These are phyloP conservation scores for Graphilbum sp. DNA, from an alignment of 2,329 filamentous ascomycete species.

Conservation along the genomic window DNA sequence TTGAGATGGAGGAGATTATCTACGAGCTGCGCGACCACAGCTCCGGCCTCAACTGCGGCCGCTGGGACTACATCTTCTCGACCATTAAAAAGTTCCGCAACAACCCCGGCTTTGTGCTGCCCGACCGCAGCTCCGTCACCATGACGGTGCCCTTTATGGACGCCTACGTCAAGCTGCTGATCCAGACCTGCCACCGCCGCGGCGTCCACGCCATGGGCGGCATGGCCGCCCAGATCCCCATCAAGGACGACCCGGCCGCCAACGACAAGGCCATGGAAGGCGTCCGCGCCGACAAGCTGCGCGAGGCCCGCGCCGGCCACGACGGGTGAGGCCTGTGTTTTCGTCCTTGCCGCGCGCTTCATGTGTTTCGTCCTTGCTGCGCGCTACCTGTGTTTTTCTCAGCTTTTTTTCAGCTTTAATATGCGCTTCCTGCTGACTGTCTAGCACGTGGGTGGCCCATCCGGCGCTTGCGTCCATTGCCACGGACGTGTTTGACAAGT, in stretches of 20 bases:
- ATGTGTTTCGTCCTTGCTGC: no score
- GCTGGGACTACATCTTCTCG: constrained; percentile 99
- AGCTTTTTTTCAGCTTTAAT: not conserved
- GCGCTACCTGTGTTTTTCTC: no score
- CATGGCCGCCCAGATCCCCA: constrained; percentile 97
- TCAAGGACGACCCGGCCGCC: constrained; percentile 82
- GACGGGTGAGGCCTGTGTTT: constrained; percentile 40
- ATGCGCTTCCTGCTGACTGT: no score
- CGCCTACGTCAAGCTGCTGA: constrained; percentile 87
- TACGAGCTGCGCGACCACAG: constrained; percentile 96
- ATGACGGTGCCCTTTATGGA: constrained; percentile 99
- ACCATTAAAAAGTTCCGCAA: constrained; percentile 99
- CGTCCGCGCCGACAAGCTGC: constrained; percentile 87
- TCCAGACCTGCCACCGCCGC: constrained; percentile 93
- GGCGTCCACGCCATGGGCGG: constrained; percentile 98
- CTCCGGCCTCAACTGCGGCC: constrained; percentile 90
- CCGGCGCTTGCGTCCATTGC: constrained; percentile 81
- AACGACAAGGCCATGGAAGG: constrained; percentile 91
- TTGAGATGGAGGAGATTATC: constrained; percentile 99
- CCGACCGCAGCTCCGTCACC: constrained; percentile 78
- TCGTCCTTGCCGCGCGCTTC: no score
- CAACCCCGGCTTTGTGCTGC: constrained; percentile 82
- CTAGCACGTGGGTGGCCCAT: constrained; percentile 93
- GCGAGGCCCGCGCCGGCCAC: constrained; percentile 87
- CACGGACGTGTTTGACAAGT: constrained; percentile 84